Percentiles rank a stretch among this genome's conserved stretches.
phyloP scores from a whole-genome alignment of 2,329 filamentous ascomycete genomes.

The Diaporthe sp. region DNA sequence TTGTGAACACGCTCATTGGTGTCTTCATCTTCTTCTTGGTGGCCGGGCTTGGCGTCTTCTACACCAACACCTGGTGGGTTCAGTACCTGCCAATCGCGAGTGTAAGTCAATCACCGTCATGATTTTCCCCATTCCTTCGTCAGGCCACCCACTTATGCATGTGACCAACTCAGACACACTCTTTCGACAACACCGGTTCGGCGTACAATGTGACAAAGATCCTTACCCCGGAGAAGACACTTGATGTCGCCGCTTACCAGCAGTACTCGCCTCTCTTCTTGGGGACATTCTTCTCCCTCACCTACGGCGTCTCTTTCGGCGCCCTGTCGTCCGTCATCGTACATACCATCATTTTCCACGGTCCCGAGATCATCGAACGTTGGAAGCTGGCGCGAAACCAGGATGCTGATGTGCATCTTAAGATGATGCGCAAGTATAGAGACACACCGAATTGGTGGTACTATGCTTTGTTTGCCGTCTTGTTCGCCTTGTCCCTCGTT shows the following conservation, averaged over 20 bases:
- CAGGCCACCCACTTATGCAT: background rate
- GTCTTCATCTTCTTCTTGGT: slow-evolving; percentile 36
- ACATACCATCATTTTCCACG: slow-evolving; percentile 43
- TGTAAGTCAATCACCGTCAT: background rate
- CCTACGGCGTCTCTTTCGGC: slow-evolving; percentile 38
- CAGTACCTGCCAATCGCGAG: slow-evolving; percentile 37
- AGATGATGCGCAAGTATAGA: slow-evolving; percentile 41
- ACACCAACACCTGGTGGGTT: slow-evolving; percentile 36
- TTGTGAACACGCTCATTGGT: slow-evolving; percentile 35
- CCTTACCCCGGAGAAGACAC: slow-evolving; percentile 29
- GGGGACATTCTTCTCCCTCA: slow-evolving; percentile 32
- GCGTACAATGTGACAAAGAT: slow-evolving; percentile 29
- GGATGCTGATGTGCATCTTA: slow-evolving; percentile 41
- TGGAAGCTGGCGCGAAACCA: slow-evolving; percentile 39
- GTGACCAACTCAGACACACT: slow-evolving; percentile 15
- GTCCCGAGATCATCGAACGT: slow-evolving; percentile 45
- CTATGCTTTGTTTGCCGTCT: slow-evolving; percentile 34
- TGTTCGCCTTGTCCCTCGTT: slow-evolving; percentile 39
- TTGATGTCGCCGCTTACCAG: slow-evolving; percentile 36
- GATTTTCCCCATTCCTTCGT: too few relatives aligned
- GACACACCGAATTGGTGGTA: slow-evolving; percentile 43
- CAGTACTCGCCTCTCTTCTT: slow-evolving; percentile 36
- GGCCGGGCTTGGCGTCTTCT: slow-evolving; percentile 33
- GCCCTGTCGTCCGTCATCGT: slow-evolving; percentile 36
- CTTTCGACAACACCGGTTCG: slow-evolving; percentile 34